Evolutionary conservation across 495 filamentous ascomycete species (phyloP), one percentile per base, ranked within the genome.

Genomic region (Cenococcum geophilum): DNA sequence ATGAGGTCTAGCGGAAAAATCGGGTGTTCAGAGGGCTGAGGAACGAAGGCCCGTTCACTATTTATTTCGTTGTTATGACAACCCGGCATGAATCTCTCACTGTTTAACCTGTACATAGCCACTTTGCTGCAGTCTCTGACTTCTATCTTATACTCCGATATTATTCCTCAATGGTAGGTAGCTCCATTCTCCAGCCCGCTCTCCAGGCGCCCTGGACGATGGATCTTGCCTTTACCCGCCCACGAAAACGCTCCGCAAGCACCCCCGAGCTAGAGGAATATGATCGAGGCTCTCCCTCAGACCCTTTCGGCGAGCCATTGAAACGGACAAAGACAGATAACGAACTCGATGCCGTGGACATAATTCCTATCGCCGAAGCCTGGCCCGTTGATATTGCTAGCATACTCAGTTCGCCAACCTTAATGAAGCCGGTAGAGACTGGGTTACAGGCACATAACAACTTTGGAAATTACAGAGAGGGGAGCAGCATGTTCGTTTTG

Each of bases 371-470:
- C 6, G 60, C 45, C 3, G 59, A 69, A 6, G 64, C 67, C 5
- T 69, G 67, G 67, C 48, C 23, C 12, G 43, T 69, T 10, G 67
- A 67, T 54, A 27, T 67, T 27, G n/a, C 22, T 20, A 45, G 50
- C 34, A 62, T 69, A 22, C 58, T 69, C 12, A 35, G 58, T 27
- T 69, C 63, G 62, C 59, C 59, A 1, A 62, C 62, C 25, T 18
- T 68, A 10, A 14, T 34, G n/a, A 40, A 23, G 4, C 11, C 43
- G n/a, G 23, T 55, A 2, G 59, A 11, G 22, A 49, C 52, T 18
- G 9, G 12, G 8, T 18, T 61, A 35, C 43, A 69, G 16, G 12
- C 56, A 32, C 55, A 65, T 25, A 58, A 66, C 40, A 69, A 61
- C 25, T 54, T 48, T n/a, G 45, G 14, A 36, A 69, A 61, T 20